phyloP scores from a whole-genome alignment of 148 eudicot species.

The Polygonum maritimum region DNA sequence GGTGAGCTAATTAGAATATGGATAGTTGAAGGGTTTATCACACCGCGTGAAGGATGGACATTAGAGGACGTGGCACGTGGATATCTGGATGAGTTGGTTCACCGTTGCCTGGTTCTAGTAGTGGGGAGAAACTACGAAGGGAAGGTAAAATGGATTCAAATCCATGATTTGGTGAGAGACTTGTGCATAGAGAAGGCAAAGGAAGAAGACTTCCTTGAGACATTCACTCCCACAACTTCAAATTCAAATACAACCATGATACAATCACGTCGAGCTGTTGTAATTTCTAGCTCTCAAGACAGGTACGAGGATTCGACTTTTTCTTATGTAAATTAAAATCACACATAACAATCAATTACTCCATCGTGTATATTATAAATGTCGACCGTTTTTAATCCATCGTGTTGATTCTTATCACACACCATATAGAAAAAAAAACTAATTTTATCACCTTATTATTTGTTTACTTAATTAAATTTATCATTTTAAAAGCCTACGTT shows the following conservation, averaged over 20 bases:
- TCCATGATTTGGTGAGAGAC: too few species aligned
- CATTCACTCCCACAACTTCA: constrained; percentile 4
- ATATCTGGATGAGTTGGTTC: constrained; percentile 12
- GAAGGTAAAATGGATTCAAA: not conserved
- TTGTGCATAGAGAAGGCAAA: not conserved
- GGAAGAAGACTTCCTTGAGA: constrained; percentile 10
- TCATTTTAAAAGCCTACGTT: too few species aligned
- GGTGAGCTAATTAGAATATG: constrained; percentile 14
- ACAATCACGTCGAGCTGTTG: constrained; percentile 1
- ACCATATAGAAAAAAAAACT: too few species aligned
- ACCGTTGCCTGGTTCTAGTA: constrained; percentile 13
- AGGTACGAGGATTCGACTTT: not conserved
- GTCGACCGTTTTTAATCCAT: too few species aligned
- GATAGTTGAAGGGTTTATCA: constrained; percentile 23
- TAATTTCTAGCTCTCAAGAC: not conserved
- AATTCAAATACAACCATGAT: not conserved
- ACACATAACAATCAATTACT: too few species aligned
- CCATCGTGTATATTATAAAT: too few species aligned
- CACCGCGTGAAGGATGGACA: not conserved
- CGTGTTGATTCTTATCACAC: too few species aligned
- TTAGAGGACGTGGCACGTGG: constrained; percentile 12
- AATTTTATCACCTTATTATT: too few species aligned
- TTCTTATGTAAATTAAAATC: not conserved
- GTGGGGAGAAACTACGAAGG: not conserved
- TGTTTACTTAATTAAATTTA: too few species aligned